Evolutionary conservation across 1,284 basidiomycete genomes (phyloP).

Genomic region (Microbotryomycetes sp.): DNA sequence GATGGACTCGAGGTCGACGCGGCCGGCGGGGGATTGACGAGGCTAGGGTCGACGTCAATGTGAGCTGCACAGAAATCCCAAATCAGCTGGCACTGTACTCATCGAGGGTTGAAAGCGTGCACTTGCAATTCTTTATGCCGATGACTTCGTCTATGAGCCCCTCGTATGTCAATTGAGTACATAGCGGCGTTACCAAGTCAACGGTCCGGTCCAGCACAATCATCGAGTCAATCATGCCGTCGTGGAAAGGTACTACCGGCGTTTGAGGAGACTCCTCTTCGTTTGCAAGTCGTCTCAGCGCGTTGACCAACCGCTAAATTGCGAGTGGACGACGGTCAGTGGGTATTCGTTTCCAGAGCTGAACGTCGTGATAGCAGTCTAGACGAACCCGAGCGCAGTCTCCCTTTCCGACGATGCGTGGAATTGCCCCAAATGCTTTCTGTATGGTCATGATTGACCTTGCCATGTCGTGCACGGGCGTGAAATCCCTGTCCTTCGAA

Average conservation of each 20-base stretch:
- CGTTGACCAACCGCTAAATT: conserved; percentile 63
- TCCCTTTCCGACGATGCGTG: conserved; percentile 88
- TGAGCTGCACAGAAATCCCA: conserved; percentile 59
- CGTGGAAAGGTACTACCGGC: conserved; percentile 23
- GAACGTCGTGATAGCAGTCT: not conserved
- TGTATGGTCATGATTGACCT: conserved; percentile 81
- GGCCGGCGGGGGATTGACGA: conserved; percentile 49
- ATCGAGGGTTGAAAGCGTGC: not conserved
- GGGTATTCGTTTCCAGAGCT: not conserved
- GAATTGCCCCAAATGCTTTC: conserved; percentile 79
- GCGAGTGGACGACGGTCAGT: not conserved
- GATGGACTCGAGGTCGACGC: conserved; percentile 67
- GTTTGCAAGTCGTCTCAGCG: conserved; percentile 57
- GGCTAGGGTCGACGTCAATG: conserved; percentile 75
- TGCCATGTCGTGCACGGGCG: conserved; percentile 77
- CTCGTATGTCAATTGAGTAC: conserved; percentile 94
- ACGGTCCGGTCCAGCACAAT: conserved; percentile 83
- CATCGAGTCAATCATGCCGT: conserved; percentile 64
- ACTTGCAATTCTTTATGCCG: conserved; percentile 77
- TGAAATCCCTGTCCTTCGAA: conserved; percentile 82
- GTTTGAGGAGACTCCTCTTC: conserved; percentile 30
- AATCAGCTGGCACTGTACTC: too few relatives aligned
- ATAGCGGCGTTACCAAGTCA: conserved; percentile 93
- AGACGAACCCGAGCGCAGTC: conserved; percentile 73
- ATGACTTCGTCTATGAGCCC: conserved; percentile 93